Conservation (phyloP, 208 protist species). For the Acanthamoeba castellanii region DNA sequence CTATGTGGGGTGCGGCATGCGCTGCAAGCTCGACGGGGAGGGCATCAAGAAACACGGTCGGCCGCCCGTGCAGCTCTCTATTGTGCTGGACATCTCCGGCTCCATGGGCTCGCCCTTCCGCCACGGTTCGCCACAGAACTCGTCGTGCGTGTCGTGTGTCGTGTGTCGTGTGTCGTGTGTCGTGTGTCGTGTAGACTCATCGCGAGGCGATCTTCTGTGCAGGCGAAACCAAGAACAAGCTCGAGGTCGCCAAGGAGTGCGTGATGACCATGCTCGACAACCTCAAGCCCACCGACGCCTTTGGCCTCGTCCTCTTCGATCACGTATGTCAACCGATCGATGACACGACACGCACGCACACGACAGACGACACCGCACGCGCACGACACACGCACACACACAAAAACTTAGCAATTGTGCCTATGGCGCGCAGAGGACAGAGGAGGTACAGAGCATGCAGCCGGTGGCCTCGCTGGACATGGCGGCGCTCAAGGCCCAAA, state of each 20-base stretch:
- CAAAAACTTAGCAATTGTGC: accelerated
- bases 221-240: background rate
- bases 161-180: too few species aligned
- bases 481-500: background rate
- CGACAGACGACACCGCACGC: too few species aligned
- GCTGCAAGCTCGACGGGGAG: background rate
- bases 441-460: background rate
- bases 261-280: background rate
- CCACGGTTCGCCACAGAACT: background rate
- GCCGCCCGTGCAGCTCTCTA: background rate
- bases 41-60: background rate
- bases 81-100: conserved; percentile 11
- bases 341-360: background rate
- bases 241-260: conserved; percentile 1
- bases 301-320: background rate
- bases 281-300: background rate
- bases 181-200: too few species aligned
- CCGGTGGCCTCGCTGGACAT: background rate
- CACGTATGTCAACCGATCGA: background rate
- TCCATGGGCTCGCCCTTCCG: background rate
- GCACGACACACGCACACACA: background rate
- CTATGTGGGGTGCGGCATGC: conserved; percentile 9
- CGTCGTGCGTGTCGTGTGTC: too few species aligned
- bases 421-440: background rate
- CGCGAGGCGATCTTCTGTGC: too few species aligned